These are phyloP conservation scores for Pseudonitzschia multiseries DNA, from an alignment of 108 stramenopile species.

Conservation along the genomic window DNA sequence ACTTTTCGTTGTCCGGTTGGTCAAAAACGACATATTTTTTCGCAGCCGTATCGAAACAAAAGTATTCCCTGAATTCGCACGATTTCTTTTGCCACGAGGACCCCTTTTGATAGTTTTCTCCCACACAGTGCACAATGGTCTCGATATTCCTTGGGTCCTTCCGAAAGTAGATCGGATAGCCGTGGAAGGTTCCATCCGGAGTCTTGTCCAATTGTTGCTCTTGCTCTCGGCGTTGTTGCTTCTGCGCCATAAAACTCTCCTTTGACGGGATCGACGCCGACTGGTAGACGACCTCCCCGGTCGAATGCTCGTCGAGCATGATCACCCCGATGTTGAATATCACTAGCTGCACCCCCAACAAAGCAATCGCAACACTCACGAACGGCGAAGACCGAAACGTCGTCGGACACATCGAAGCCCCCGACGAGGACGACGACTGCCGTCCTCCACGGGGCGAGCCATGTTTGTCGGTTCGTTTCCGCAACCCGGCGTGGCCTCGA, in stretches of 20 bases:
- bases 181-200: conserved; percentile 42
- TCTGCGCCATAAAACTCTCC: neutral
- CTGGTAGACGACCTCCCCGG: neutral
- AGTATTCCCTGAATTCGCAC: conserved; percentile 38
- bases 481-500: neutral
- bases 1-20: conserved; percentile 22
- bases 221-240: conserved; percentile 13
- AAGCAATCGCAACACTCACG: conserved; percentile 13
- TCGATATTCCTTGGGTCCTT: conserved; percentile 12
- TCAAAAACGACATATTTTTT: conserved; percentile 57
- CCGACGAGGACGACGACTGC: neutral
- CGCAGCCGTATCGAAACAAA: conserved; percentile 51
- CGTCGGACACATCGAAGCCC: no score
- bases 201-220: neutral
- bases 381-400: conserved; percentile 1
- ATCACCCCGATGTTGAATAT: conserved; percentile 28
- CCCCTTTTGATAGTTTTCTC: conserved; percentile 46
- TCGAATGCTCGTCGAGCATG: neutral
- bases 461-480: neutral
- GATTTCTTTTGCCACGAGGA: conserved; percentile 43
- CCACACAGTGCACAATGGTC: conserved; percentile 51
- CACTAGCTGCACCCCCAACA: conserved; percentile 23
- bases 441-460: neutral
- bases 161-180: conserved; percentile 29
- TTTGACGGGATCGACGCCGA: neutral